Conservation (phyloP, 2,329 filamentous ascomycete genomes). For the Aspergillus quadrilineatus region DNA sequence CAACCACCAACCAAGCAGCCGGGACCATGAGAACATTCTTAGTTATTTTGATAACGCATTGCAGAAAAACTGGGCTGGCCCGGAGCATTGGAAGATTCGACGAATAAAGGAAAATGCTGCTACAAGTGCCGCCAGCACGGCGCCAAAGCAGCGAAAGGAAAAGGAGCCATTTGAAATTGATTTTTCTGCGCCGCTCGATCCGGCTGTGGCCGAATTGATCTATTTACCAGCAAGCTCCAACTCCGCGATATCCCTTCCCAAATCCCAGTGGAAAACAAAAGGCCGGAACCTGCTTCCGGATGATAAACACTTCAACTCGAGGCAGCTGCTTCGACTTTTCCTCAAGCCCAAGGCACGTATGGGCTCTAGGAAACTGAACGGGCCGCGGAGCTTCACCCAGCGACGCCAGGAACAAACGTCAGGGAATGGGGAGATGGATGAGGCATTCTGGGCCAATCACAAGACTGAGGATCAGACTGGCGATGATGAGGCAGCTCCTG, state of each 20-base stretch:
- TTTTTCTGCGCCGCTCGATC: constrained; percentile 73
- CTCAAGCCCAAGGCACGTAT: constrained; percentile 90
- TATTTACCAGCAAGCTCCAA: constrained; percentile 81
- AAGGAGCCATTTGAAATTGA: constrained; percentile 96
- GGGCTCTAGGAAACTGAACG: constrained; percentile 61
- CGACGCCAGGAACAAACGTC: constrained; percentile 53
- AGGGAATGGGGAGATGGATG: constrained; percentile 78
- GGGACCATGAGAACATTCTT: constrained; percentile 87
- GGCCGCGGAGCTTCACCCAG: constrained; percentile 41
- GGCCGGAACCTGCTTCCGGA: constrained; percentile 90
- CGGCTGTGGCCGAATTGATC: constrained; percentile 69
- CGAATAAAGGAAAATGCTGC: constrained; percentile 79
- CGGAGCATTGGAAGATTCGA: constrained; percentile 97
- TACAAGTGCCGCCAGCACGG: constrained; percentile 42
- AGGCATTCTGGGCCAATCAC: constrained; percentile 84
- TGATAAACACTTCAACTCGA: constrained; percentile 97
- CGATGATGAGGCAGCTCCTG: constrained; percentile 61
- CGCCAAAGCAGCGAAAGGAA: constrained; percentile 73
- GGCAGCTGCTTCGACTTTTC: constrained; percentile 83
- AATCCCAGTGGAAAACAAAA: constrained; percentile 94
- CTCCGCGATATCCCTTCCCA: constrained; percentile 78
- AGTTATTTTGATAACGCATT: constrained; percentile 96
- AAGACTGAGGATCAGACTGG: constrained; percentile 54
- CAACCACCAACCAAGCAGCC: constrained; percentile 66
- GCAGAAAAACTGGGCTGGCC: constrained; percentile 95